These are phyloP conservation scores for Ocimum tenuiflorum DNA, from an alignment of 257 asterid genomes.

Conservation along the genomic window DNA sequence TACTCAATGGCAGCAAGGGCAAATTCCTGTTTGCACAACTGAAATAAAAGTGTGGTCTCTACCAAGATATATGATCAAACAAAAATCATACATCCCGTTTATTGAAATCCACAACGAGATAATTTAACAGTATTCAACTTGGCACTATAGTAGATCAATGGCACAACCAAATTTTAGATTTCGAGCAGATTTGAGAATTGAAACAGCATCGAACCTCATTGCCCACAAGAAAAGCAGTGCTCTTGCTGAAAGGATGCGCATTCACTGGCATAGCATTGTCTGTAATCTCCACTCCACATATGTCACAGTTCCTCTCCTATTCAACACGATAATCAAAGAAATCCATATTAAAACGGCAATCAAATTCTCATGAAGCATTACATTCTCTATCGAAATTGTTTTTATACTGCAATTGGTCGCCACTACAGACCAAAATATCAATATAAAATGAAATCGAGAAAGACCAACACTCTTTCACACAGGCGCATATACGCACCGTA, in stretches of 20 bases:
- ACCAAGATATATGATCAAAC: not conserved
- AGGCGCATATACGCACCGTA: not conserved
- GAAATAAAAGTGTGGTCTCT: not conserved
- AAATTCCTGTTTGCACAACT: conserved; percentile 10
- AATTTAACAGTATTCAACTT: not conserved
- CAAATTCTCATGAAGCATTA: not conserved
- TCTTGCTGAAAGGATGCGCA: conserved; percentile 80
- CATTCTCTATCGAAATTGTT: not conserved
- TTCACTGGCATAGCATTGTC: conserved; percentile 67
- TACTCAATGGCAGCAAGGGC: not conserved
- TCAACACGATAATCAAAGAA: conserved; percentile 12
- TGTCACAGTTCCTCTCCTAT: conserved; percentile 84
- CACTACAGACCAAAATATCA: not conserved
- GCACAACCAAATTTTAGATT: too few species aligned
- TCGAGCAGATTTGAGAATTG: not conserved
- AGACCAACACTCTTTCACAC: not conserved
- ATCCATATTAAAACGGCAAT: conserved; percentile 3
- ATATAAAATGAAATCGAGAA: not conserved
- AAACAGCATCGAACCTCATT: conserved; percentile 58
- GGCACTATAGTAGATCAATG: not conserved
- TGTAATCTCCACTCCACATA: conserved; percentile 94
- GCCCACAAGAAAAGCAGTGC: conserved; percentile 93
- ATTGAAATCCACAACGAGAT: not conserved
- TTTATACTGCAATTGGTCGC: not conserved
- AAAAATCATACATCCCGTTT: not conserved